These are phyloP conservation scores for Agaricales sp. DNA, from an alignment of 1,284 basidiomycete species.

Conservation along the genomic window DNA sequence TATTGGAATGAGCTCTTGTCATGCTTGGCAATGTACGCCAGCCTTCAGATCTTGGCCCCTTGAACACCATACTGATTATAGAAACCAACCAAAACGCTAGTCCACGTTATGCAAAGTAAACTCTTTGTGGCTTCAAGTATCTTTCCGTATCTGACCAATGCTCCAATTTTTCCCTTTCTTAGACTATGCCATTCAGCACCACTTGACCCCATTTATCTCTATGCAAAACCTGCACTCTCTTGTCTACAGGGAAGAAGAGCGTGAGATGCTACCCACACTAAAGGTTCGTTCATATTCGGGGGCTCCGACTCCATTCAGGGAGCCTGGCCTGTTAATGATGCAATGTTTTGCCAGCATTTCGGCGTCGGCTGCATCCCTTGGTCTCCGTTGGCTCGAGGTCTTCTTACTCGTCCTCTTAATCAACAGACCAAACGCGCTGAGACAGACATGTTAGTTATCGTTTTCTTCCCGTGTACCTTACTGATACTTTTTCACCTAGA, in stretches of 20 bases:
- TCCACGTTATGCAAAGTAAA: conserved; percentile 39
- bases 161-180: not conserved
- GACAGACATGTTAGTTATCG: conserved; percentile 21
- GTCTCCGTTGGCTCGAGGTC: conserved; percentile 40
- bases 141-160: not conserved
- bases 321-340: conserved; percentile 42
- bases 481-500: not conserved
- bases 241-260: conserved; percentile 56
- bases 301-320: too few species aligned
- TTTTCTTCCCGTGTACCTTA: not conserved
- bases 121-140: conserved; percentile 5
- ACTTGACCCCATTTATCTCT: conserved; percentile 54
- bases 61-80: conserved; percentile 13
- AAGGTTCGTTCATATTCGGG: conserved; percentile 25
- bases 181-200: conserved; percentile 39
- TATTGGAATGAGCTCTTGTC: conserved; percentile 18
- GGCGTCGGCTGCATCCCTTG: conserved; percentile 35
- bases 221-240: conserved; percentile 61
- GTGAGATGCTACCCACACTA: conserved; percentile 56
- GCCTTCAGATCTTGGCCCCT: not conserved
- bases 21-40: conserved; percentile 25
- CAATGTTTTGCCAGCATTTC: conserved; percentile 19
- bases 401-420: conserved; percentile 29
- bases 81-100: conserved; percentile 14
- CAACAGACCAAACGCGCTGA: conserved; percentile 20